Evolutionary conservation across 345 rosid species (phyloP), one percentile per base, ranked within the genome.

Genomic region (Corchorus olitorius): DNA sequence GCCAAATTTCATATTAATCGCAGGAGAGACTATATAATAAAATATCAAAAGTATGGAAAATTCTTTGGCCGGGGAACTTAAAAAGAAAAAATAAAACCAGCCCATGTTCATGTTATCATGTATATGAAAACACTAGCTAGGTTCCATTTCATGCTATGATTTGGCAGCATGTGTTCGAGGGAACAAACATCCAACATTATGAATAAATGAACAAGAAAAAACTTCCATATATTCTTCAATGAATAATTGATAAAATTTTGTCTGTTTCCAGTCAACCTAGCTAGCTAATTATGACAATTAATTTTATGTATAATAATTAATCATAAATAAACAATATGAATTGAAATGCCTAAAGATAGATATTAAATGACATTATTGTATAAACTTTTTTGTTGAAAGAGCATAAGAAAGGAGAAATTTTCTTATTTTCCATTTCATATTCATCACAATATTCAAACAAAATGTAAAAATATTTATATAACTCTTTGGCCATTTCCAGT

Each of bases 371-470:
- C 15, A 52, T 17, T 53, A 52, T 56, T 56, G 4, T 10, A 34
- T 1, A 14, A 16, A 17, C 2, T 4, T 15, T 5, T 45, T 39
- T 39, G 27, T 27, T 39, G 65, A 61, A 6, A 19, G 34, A 34
- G 11, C 34, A 34, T 60, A 33, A 61, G 13, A 43, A 27, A n/a
- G 50, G 35, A 61, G 45, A 50, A 20, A 66, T 53, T 76, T 70
- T 50, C 34, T 56, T 7, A 73, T 65, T 78, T 74, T 56, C 19
- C 56, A 45, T 54, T 46, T 53, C 10, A 65, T 61, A 13, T 19
- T 79, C 49, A 64, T 60, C 58, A 68, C 33, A 67, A 61, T 27
- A 27, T 74, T 50, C 70, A 74, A 61, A 41, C 70, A 73, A 20
- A 50, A 74, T 27, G 49, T 72, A 55, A 69, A 77, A 12, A 43